These are phyloP conservation scores for Knoxdaviesia proteae DNA, from an alignment of 2,329 filamentous ascomycete genomes.

Conservation along the genomic window DNA sequence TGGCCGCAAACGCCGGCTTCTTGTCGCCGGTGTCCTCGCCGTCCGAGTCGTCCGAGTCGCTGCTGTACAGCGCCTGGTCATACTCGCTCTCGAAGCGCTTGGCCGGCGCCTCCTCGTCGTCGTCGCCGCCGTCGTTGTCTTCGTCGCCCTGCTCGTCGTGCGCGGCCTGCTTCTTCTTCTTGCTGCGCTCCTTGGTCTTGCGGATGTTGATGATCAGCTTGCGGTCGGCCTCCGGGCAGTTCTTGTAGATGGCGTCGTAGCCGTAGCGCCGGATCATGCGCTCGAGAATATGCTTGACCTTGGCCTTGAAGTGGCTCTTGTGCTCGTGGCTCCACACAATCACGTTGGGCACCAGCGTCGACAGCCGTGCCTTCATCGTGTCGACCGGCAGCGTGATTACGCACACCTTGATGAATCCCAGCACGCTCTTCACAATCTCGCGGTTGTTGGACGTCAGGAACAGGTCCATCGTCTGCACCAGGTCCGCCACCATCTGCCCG, in stretches of 20 bases:
- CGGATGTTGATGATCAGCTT: slow-evolving; percentile 89
- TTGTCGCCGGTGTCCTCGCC: slow-evolving; percentile 38
- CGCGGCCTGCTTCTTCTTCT: slow-evolving; percentile 65
- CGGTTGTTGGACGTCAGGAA: slow-evolving; percentile 93
- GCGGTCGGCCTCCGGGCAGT: slow-evolving; percentile 67
- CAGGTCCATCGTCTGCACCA: slow-evolving; percentile 87
- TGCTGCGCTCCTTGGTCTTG: slow-evolving; percentile 79
- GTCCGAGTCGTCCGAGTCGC: slow-evolving; percentile 34
- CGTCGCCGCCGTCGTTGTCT: slow-evolving; percentile 7
- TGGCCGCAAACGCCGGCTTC: slow-evolving; percentile 12
- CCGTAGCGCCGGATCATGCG: slow-evolving; percentile 85
- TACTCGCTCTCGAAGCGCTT: slow-evolving; percentile 72
- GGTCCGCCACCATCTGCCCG: slow-evolving; percentile 50
- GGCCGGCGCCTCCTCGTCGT: slow-evolving; percentile 21
- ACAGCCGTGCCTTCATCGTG: slow-evolving; percentile 58
- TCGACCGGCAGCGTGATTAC: slow-evolving; percentile 66
- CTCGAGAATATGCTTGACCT: slow-evolving; percentile 96
- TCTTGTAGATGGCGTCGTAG: slow-evolving; percentile 54
- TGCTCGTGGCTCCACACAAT: slow-evolving; percentile 97
- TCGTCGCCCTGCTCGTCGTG: slow-evolving; percentile 23
- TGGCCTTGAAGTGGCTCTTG: slow-evolving; percentile 89
- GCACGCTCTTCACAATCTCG: slow-evolving; percentile 83
- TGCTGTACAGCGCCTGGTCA: slow-evolving; percentile 87
- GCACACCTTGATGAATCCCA: slow-evolving; percentile 94
- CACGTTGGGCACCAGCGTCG: slow-evolving; percentile 64